phyloP scores from a whole-genome alignment of 306 rosid species.

The Cicer chorassanicum region DNA sequence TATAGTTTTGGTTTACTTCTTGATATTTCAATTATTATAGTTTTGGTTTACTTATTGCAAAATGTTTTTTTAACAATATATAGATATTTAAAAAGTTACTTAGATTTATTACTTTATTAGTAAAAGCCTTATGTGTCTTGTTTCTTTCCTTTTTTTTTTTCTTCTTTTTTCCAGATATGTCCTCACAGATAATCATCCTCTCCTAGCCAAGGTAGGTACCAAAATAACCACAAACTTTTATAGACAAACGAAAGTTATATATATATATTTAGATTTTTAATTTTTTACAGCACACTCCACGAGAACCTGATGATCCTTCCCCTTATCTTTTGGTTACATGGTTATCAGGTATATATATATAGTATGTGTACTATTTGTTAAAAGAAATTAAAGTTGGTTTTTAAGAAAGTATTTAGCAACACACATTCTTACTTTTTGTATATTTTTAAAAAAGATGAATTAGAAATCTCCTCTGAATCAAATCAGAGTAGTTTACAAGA shows the following conservation, averaged over 20 bases:
- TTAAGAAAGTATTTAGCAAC: not conserved
- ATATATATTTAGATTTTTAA: not conserved
- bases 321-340: conserved; percentile 63
- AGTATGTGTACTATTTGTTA: not conserved
- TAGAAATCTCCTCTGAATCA: conserved; percentile 31
- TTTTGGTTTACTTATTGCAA: not conserved
- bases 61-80: not conserved
- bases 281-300: conserved; percentile 47
- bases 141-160: not conserved
- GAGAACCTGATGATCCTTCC: conserved; percentile 52
- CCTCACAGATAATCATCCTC: conserved; percentile 57
- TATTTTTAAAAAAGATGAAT: conserved; percentile 35
- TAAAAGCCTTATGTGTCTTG: not conserved
- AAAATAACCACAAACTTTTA: not conserved
- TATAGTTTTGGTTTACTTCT: too few relatives aligned
- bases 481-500: conserved; percentile 16
- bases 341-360: conserved; percentile 51
- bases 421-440: not conserved
- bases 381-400: not conserved
- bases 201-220: conserved; percentile 46
- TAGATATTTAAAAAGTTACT: not conserved
- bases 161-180: conserved; percentile 51
- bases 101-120: not conserved
- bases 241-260: not conserved
- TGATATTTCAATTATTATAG: too few relatives aligned